Percentiles rank a stretch among this genome's conserved stretches.
These are phyloP conservation scores for Kwoniella sp. DNA, from an alignment of 768 basidiomycete genomes.

Conservation along the genomic window DNA sequence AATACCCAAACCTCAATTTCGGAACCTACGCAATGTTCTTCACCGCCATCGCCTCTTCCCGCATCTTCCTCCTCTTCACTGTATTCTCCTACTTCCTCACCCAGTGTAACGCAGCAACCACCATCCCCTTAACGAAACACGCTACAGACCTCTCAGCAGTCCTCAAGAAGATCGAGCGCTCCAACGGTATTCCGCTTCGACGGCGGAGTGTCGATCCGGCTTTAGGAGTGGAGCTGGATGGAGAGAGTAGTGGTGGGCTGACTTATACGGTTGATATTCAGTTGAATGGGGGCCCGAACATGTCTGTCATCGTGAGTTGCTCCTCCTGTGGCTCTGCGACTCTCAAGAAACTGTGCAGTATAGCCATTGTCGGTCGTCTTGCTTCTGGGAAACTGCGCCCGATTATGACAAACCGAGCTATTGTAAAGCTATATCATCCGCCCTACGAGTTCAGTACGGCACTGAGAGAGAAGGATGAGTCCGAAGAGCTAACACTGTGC, in stretches of 20 bases:
- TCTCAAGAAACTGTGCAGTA: too few relatives aligned
- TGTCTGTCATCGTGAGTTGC: not conserved
- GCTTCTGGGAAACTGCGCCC: too few relatives aligned
- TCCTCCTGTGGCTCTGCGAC: too few relatives aligned
- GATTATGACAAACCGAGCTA: too few relatives aligned
- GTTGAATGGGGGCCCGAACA: not conserved
- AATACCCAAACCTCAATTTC: too few relatives aligned
- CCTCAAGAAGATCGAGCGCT: not conserved
- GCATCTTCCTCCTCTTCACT: not conserved
- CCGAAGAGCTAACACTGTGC: too few relatives aligned
- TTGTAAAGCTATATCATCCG: too few relatives aligned
- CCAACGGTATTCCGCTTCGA: not conserved
- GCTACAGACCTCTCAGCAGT: not conserved
- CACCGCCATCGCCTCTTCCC: not conserved
- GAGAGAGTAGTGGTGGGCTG: not conserved
- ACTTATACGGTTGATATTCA: not conserved
- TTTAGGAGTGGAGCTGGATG: not conserved
- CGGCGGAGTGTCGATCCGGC: not conserved
- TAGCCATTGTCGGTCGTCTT: too few relatives aligned
- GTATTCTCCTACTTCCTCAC: not conserved
- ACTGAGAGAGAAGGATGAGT: too few relatives aligned
- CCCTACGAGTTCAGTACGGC: too few relatives aligned
- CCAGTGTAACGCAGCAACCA: not conserved
- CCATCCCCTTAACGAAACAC: not conserved
- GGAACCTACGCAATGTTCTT: not conserved